These are phyloP conservation scores for Phoma herbarum DNA, from an alignment of 2,329 filamentous ascomycete genomes.

Conservation along the genomic window DNA sequence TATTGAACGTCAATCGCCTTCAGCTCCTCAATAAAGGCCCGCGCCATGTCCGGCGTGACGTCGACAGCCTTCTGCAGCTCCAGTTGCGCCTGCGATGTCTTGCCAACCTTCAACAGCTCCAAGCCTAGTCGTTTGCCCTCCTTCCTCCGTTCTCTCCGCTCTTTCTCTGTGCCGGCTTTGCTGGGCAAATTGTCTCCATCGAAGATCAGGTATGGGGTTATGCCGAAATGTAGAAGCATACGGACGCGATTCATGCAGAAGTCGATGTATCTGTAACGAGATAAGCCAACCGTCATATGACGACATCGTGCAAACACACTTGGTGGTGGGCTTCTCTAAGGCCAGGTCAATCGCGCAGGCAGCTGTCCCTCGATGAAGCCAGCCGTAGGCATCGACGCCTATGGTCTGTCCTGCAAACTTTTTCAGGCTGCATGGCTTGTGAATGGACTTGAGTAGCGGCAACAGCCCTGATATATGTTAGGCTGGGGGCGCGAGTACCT, in stretches of 20 bases:
- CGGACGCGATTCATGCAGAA: constrained; percentile 89
- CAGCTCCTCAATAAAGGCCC: constrained; percentile 87
- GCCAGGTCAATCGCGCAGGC: constrained; percentile 91
- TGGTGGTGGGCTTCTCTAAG: constrained; percentile 84
- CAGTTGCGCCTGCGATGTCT: constrained; percentile 78
- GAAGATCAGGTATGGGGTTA: constrained; percentile 95
- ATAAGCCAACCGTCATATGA: constrained; percentile 21
- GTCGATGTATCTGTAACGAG: constrained; percentile 76
- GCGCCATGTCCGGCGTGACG: constrained; percentile 95
- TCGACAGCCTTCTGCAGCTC: constrained; percentile 96
- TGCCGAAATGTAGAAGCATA: constrained; percentile 92
- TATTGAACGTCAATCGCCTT: constrained; percentile 83
- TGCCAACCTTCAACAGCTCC: constrained; percentile 82
- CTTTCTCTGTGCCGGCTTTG: constrained; percentile 86
- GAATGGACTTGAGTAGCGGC: constrained; percentile 93
- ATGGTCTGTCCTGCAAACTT: constrained; percentile 88
- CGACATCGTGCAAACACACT: constrained; percentile 62
- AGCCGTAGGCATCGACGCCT: constrained; percentile 97
- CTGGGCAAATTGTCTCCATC: constrained; percentile 95
- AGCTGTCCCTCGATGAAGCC: constrained; percentile 93
- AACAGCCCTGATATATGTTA: constrained; percentile 73
- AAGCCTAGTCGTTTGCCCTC: constrained; percentile 79
- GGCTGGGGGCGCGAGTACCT: constrained; percentile 30
- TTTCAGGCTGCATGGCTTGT: constrained; percentile 85
- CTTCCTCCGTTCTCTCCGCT: constrained; percentile 76